phyloP scores from a whole-genome alignment of 768 basidiomycete species.

The Pleurotus cornucopiae region DNA sequence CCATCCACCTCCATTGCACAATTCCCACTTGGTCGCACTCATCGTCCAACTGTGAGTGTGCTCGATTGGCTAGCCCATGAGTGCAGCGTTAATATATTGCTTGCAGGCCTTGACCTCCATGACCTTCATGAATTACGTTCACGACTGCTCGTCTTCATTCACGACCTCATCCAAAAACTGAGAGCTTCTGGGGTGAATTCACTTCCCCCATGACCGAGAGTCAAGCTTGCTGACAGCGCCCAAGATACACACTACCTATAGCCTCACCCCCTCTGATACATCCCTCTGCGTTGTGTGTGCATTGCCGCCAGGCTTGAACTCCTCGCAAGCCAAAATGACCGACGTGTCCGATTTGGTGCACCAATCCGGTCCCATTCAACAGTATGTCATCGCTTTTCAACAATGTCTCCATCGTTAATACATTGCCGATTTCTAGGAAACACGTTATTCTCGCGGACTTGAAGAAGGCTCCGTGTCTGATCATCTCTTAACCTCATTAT shows the following conservation, averaged over 20 bases:
- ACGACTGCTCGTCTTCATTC: constrained; percentile 58
- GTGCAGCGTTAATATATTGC: background rate
- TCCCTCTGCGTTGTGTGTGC: constrained; percentile 58
- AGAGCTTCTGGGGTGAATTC: constrained; percentile 55
- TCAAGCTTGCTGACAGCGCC: background rate
- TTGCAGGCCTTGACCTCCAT: constrained; percentile 58
- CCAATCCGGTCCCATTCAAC: constrained; percentile 34
- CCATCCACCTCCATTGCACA: constrained; percentile 58
- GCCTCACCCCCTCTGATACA: constrained; percentile 56
- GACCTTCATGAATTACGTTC: constrained; percentile 65
- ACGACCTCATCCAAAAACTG: constrained; percentile 56
- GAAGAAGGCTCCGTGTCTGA: constrained; percentile 47
- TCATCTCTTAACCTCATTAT: constrained; percentile 43
- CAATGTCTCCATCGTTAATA: background rate
- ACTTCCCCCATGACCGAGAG: background rate
- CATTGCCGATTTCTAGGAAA: constrained; percentile 26
- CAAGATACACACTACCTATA: constrained; percentile 61
- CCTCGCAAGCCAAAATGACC: constrained; percentile 35
- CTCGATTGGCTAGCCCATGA: background rate
- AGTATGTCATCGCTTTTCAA: constrained; percentile 22
- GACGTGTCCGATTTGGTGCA: constrained; percentile 39
- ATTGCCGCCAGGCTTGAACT: constrained; percentile 38
- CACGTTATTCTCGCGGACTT: constrained; percentile 49
- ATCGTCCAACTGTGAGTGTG: constrained; percentile 50
- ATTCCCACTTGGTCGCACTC: constrained; percentile 64